These are phyloP conservation scores for Saprolegnia parasitica DNA, from an alignment of 352 stramenopile species.

Conservation along the genomic window DNA sequence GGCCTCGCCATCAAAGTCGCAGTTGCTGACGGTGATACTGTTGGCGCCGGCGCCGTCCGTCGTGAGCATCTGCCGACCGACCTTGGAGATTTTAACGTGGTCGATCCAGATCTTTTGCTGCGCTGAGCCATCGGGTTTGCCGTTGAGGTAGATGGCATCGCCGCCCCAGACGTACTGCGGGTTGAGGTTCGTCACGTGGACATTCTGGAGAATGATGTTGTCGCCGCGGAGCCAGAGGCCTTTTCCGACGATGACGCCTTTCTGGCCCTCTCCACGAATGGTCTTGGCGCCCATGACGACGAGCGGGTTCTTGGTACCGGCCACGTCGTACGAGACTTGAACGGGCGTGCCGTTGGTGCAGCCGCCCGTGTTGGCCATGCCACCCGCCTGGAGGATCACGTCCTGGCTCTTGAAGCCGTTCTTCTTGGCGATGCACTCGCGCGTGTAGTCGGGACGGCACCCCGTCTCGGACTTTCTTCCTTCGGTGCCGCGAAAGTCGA, in stretches of 20 bases:
- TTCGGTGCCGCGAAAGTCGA: constrained; percentile 52
- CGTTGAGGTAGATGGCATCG: constrained; percentile 36
- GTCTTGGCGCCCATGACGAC: constrained; percentile 40
- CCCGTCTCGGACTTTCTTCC: constrained; percentile 43
- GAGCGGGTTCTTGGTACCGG: constrained; percentile 35
- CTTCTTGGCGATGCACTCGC: constrained; percentile 46
- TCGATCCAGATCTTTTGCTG: constrained; percentile 45
- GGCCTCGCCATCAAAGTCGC: constrained; percentile 47
- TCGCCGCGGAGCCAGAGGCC: constrained; percentile 36
- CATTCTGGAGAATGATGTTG: constrained; percentile 56
- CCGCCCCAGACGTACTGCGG: constrained; percentile 42
- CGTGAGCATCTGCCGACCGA: constrained; percentile 43
- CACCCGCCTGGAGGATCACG: constrained; percentile 48
- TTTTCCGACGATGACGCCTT: constrained; percentile 41
- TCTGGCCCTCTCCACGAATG: constrained; percentile 37
- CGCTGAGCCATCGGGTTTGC: constrained; percentile 29
- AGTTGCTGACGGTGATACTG: constrained; percentile 49
- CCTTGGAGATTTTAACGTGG: constrained; percentile 41
- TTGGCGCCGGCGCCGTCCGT: constrained; percentile 35
- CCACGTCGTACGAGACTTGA: constrained; percentile 44
- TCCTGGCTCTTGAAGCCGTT: constrained; percentile 44
- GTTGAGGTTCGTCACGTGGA: constrained; percentile 55
- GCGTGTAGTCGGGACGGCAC: constrained; percentile 41
- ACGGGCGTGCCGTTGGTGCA: constrained; percentile 38
- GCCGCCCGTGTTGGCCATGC: constrained; percentile 48